These are phyloP conservation scores for Trifolium dubium DNA, from an alignment of 306 rosid genomes.

Conservation along the genomic window DNA sequence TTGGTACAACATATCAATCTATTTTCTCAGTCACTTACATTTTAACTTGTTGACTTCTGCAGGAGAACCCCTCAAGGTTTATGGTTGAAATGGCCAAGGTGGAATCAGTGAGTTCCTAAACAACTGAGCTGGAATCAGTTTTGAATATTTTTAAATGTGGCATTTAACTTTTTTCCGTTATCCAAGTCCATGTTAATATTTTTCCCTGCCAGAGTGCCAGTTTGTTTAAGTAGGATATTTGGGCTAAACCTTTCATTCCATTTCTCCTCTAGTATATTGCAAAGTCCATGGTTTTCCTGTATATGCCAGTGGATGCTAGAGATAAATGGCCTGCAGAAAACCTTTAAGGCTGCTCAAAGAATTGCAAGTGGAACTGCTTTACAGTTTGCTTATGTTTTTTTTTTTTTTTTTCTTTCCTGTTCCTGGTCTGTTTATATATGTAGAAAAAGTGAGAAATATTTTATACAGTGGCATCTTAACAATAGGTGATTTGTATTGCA, in stretches of 20 bases:
- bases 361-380: constrained; percentile 28
- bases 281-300: constrained; percentile 9
- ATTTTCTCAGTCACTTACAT: constrained; percentile 34
- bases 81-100: constrained; percentile 85
- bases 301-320: neutral
- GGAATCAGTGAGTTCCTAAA: constrained; percentile 70
- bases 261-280: constrained; percentile 35
- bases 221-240: neutral
- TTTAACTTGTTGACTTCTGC: constrained; percentile 44
- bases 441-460: constrained; percentile 1
- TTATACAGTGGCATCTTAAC: neutral
- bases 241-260: constrained; percentile 15
- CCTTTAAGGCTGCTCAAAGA: constrained; percentile 21
- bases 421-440: neutral
- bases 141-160: constrained; percentile 18
- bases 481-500: neutral
- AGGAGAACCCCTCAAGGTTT: constrained; percentile 76
- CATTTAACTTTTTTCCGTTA: neutral
- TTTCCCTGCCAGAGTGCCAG: constrained; percentile 7
- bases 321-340: constrained; percentile 17
- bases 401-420: neutral
- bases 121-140: constrained; percentile 23
- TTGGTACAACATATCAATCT: constrained; percentile 31
- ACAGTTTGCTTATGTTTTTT: neutral
- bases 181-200: constrained; percentile 14